Base-by-base conservation (phyloP, 257 asterid species). In the Verbena officinalis region DNA sequence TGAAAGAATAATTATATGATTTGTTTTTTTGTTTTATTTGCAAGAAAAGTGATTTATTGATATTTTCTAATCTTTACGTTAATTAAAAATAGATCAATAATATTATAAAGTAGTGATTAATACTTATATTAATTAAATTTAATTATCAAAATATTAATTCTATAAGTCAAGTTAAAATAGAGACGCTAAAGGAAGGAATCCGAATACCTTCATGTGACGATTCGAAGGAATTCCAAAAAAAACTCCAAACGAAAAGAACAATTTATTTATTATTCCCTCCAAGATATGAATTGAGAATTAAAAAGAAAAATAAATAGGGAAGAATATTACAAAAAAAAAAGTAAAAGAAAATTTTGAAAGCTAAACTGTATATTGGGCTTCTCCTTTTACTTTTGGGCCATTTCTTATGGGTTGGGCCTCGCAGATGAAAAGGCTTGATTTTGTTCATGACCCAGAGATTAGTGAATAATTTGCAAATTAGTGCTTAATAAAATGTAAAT, bases 111-210 rank as follows among this genome's bases (percentile, higher is more conserved):
- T n/a, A n/a, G n/a, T n/a, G n/a, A n/a, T n/a, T n/a, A n/a, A n/a
- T n/a, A n/a, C n/a, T n/a, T n/a, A n/a, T n/a, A 27, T 27, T 27
- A 27, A 27, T 27, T 27, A 27, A 27, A 27, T 27, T 5, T 5
- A 27, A 27, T 27, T 27, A 27, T 27, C 2, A 14, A 44, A 4
- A 44, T 44, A 3, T 8, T 44, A 15, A 1, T 12, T 10, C n/a
- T 12, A 1, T 3, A 44, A 44, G 14, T 44, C 50, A 16, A 1
- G 50, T 16, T 3, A n/a, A 44, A 19, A 5, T 8, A 9, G 1
- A 46, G 23, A 46, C 23, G 53, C 24, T 17, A n/a, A 46, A 46
- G 53, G 53, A 46, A 46, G 53, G 53, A 46, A 46, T 46, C 12
- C 53, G 53, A 46, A 46, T 46, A 20, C 53, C 53, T 46, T 46